Evolutionary conservation across 768 basidiomycete genomes (phyloP).

Genomic region (Exidia glandulosa): DNA sequence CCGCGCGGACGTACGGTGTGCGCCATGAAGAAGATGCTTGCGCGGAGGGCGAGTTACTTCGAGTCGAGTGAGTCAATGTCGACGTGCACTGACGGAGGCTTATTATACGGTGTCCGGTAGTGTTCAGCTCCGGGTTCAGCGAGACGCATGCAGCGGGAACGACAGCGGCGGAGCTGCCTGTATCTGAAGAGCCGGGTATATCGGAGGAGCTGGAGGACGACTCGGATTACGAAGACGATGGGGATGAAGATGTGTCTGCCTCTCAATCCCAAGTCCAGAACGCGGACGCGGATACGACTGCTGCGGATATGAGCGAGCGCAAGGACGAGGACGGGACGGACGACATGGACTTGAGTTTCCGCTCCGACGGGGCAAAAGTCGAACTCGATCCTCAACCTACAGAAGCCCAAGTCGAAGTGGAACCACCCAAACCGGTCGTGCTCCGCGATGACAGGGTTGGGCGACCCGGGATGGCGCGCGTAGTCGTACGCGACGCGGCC

Average conservation of each 20-base stretch:
- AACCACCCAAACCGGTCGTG: constrained; percentile 29
- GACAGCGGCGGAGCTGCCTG: background rate
- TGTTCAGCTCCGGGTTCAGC: constrained; percentile 64
- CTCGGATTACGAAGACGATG: constrained; percentile 44
- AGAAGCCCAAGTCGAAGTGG: background rate
- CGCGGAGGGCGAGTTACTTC: constrained; percentile 64
- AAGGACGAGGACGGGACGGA: too few species aligned
- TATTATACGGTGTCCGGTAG: constrained; percentile 22
- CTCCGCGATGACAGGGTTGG: too few species aligned
- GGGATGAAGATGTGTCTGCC: constrained; percentile 23
- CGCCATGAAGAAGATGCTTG: constrained; percentile 55
- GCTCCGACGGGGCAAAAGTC: too few species aligned
- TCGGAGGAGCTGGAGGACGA: constrained; percentile 22
- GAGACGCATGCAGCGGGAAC: constrained; percentile 14
- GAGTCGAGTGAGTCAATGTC: constrained; percentile 41
- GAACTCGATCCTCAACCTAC: background rate
- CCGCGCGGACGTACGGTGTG: constrained; percentile 47
- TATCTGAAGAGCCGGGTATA: background rate
- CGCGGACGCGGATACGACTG: background rate
- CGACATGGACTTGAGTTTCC: too few species aligned
- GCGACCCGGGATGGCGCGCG: constrained; percentile 41
- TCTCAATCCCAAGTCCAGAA: background rate
- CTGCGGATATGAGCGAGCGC: too few species aligned
- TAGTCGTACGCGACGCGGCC: constrained; percentile 46
- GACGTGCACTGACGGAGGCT: background rate